Conservation (phyloP, 129 eudicot genomes). For the Saussurea involucrata region DNA sequence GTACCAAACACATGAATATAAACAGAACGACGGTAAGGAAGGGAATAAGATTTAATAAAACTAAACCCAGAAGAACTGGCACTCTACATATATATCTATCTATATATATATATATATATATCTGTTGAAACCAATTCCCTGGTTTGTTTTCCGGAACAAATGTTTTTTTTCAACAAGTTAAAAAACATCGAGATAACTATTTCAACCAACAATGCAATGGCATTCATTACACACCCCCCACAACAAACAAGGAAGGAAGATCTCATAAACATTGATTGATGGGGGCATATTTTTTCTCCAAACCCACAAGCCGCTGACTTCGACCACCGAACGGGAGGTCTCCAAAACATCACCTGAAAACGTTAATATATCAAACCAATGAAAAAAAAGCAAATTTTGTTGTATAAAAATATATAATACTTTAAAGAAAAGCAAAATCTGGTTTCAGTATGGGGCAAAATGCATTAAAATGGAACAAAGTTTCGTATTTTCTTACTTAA, state of each 20-base stretch:
- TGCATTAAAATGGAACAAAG: too few species aligned
- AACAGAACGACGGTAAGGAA: conserved; percentile 8
- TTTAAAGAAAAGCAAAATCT: background rate
- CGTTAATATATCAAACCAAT: background rate
- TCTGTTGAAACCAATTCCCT: conserved; percentile 19
- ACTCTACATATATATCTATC: conserved; percentile 14
- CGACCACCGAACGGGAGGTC: background rate
- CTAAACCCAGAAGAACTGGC: conserved; percentile 30
- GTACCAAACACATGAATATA: background rate
- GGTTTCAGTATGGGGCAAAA: background rate
- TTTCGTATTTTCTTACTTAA: too few species aligned
- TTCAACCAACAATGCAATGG: conserved; percentile 26
- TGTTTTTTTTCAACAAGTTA: conserved; percentile 25
- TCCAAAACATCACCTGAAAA: conserved; percentile 15
- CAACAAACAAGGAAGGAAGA: conserved; percentile 2
- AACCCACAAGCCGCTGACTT: conserved; percentile 10
- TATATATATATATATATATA: background rate
- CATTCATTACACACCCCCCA: conserved; percentile 25
- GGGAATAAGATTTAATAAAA: conserved; percentile 16
- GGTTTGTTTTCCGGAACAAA: conserved; percentile 23
- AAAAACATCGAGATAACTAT: conserved; percentile 19
- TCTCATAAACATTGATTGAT: conserved; percentile 5
- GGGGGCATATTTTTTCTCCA: background rate
- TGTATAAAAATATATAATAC: background rate
- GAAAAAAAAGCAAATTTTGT: background rate